Conservation (phyloP, 208 protist genomes). For the Angomonas ambiguus region DNA sequence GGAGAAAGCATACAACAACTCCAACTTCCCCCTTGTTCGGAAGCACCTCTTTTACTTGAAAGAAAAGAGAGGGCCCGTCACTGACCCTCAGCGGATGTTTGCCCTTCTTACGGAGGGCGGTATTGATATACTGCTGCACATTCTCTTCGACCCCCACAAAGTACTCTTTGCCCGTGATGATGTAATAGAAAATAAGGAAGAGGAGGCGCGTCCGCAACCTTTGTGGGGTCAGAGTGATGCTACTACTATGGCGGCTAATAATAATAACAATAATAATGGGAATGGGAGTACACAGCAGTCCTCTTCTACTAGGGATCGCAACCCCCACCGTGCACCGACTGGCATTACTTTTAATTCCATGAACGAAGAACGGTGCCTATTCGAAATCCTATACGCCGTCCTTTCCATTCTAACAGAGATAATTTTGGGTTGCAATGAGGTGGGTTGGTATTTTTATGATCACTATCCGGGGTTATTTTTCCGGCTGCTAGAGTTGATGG, state of each 20-base stretch:
- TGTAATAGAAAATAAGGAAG: too few species aligned
- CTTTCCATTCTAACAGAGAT: slow-evolving; percentile 58
- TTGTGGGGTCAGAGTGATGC: too few species aligned
- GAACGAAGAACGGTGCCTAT: background rate
- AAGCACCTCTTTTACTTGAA: too few species aligned
- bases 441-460: slow-evolving; percentile 78
- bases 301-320: background rate
- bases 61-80: too few species aligned
- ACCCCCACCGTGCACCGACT: background rate
- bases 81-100: background rate
- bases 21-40: too few species aligned
- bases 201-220: too few species aligned
- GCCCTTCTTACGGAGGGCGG: background rate
- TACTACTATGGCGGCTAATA: too few species aligned
- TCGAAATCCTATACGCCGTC: slow-evolving; percentile 10
- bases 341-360: background rate
- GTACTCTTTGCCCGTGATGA: too few species aligned
- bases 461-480: slow-evolving; percentile 71
- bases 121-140: background rate
- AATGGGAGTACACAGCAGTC: too few species aligned
- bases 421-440: slow-evolving; percentile 53
- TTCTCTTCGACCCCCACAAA: background rate
- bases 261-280: too few species aligned
- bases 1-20: too few species aligned
- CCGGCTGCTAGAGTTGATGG: slow-evolving; percentile 65